Evolutionary conservation across 345 rosid genomes (phyloP).

Genomic region (Murraya paniculata): DNA sequence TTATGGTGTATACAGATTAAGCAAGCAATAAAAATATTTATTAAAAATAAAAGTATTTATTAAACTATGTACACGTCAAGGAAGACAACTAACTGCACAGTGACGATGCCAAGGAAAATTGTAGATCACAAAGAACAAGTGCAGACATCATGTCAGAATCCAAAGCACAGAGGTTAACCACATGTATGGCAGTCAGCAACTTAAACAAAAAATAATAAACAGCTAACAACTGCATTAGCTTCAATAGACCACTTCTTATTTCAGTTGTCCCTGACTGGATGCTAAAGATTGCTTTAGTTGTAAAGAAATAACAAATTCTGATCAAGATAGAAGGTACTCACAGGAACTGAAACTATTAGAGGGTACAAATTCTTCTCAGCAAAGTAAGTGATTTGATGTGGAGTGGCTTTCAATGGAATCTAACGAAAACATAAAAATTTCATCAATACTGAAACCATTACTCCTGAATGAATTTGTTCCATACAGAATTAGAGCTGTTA

Average conservation of each 20-base stretch:
- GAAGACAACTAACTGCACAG: background rate
- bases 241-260: background rate
- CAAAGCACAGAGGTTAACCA: background rate
- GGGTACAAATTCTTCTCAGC: slow-evolving; percentile 88
- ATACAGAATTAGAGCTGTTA: background rate
- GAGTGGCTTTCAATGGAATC: slow-evolving; percentile 92
- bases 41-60: background rate
- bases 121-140: background rate
- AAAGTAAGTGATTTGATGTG: slow-evolving; percentile 96
- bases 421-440: slow-evolving; percentile 30
- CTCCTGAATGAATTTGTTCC: background rate
- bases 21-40: background rate
- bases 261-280: background rate
- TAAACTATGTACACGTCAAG: background rate
- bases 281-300: background rate
- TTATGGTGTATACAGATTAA: background rate
- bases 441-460: background rate
- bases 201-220: background rate
- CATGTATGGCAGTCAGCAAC: background rate
- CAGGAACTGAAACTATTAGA: slow-evolving; percentile 83
- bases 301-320: background rate
- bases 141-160: background rate
- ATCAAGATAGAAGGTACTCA: slow-evolving; percentile 35
- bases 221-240: background rate
- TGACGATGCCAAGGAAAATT: background rate